A percentile compares a stretch with the other conserved stretches of the same genome.
phyloP scores from a whole-genome alignment of 2,329 filamentous ascomycete species.

The Hortaea werneckii region DNA sequence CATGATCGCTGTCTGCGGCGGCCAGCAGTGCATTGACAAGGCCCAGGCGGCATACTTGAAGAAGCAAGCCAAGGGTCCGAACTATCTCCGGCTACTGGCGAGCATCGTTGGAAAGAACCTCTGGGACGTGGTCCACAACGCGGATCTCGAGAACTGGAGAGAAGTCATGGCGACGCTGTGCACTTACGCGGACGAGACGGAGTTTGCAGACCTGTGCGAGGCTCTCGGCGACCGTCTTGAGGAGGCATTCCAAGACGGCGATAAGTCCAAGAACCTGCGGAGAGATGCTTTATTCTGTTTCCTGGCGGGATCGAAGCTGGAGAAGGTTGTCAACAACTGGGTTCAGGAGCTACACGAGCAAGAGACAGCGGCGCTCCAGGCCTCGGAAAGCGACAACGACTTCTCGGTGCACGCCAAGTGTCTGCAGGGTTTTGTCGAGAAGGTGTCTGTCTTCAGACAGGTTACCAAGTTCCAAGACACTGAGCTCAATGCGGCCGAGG shows the following conservation, averaged over 20 bases:
- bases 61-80: slow-evolving; percentile 73
- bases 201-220: slow-evolving; percentile 92
- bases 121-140: slow-evolving; percentile 97
- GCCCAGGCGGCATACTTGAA: slow-evolving; percentile 86
- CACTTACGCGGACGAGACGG: slow-evolving; percentile 82
- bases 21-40: slow-evolving; percentile 86
- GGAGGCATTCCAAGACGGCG: slow-evolving; percentile 47
- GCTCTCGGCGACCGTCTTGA: slow-evolving; percentile 83
- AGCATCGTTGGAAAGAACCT: slow-evolving; percentile 94
- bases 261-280: slow-evolving; percentile 45
- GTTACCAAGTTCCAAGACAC: slow-evolving; percentile 83
- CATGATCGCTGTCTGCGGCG: slow-evolving; percentile 94
- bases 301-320: slow-evolving; percentile 86
- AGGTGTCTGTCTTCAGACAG: slow-evolving; percentile 91
- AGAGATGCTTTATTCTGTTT: slow-evolving; percentile 97
- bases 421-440: slow-evolving; percentile 91
- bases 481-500: slow-evolving; percentile 59
- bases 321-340: slow-evolving; percentile 96
- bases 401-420: slow-evolving; percentile 87
- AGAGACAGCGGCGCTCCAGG: slow-evolving; percentile 62
- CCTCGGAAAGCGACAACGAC: slow-evolving; percentile 53
- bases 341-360: slow-evolving; percentile 77
- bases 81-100: slow-evolving; percentile 80
- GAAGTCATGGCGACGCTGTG: slow-evolving; percentile 93
- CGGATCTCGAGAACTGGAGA: slow-evolving; percentile 87